phyloP scores from a whole-genome alignment of 345 rosid genomes.

The Stellera chamaejasme region DNA sequence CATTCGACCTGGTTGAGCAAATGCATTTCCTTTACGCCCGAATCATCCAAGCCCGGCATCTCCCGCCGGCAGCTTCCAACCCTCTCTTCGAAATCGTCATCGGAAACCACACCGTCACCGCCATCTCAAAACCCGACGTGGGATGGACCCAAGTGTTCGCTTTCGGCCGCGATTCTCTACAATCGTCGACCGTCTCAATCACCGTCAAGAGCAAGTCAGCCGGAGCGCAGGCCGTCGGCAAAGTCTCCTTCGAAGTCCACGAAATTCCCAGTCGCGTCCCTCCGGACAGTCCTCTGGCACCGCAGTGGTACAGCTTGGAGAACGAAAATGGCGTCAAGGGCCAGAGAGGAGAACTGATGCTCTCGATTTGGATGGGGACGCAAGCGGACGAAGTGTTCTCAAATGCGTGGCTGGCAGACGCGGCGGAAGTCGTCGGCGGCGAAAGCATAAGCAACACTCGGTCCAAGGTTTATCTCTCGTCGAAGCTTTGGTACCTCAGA shows the following conservation, averaged over 20 bases:
- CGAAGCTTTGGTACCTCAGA: slow-evolving; percentile 36
- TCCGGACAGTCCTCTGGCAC: slow-evolving; percentile 24
- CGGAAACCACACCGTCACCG: slow-evolving; percentile 29
- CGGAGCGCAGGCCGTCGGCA: slow-evolving; percentile 19
- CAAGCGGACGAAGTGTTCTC: slow-evolving; percentile 40
- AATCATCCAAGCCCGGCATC: slow-evolving; percentile 26
- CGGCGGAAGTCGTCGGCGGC: neutral
- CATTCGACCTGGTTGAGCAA: slow-evolving; percentile 44
- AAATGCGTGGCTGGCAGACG: slow-evolving; percentile 22
- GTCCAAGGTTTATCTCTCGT: slow-evolving; percentile 20
- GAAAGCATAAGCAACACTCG: slow-evolving; percentile 13
- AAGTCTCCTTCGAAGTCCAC: slow-evolving; percentile 17
- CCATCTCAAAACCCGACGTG: slow-evolving; percentile 14
- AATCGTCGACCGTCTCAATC: slow-evolving; percentile 29
- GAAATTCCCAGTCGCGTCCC: slow-evolving; percentile 15
- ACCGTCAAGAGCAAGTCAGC: slow-evolving; percentile 19
- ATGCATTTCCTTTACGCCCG: slow-evolving; percentile 30
- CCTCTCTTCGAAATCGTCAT: slow-evolving; percentile 23
- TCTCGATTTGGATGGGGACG: slow-evolving; percentile 32
- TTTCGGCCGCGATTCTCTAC: slow-evolving; percentile 31
- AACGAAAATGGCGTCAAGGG: slow-evolving; percentile 15
- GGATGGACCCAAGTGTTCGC: slow-evolving; percentile 38
- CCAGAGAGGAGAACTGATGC: slow-evolving; percentile 33
- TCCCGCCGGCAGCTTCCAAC: slow-evolving; percentile 20
- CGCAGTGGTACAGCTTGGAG: slow-evolving; percentile 33